Percentiles rank a stretch among this genome's conserved stretches.
Evolutionary conservation across 306 rosid species (phyloP).

Genomic region (Coriaria nepalensis): DNA sequence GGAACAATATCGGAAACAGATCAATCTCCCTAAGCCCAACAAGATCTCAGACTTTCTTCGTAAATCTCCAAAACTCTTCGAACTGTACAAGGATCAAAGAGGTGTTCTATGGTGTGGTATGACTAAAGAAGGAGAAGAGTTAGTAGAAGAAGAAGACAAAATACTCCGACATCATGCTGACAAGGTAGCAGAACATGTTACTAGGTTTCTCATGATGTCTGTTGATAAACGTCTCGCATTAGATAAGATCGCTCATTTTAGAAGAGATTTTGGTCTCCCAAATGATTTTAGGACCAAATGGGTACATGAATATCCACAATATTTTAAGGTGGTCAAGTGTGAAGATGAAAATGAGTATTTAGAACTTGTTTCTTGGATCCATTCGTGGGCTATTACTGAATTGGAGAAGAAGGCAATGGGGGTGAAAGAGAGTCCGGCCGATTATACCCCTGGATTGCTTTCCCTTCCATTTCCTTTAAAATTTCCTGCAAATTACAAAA

Average conservation of each 20-base stretch:
- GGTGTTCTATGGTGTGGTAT: slow-evolving; percentile 64
- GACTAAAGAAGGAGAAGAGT: slow-evolving; percentile 39
- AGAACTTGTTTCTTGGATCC: slow-evolving; percentile 75
- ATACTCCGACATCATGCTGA: slow-evolving; percentile 29
- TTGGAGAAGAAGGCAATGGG: slow-evolving; percentile 49
- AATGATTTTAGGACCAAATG: slow-evolving; percentile 34
- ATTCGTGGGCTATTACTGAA: slow-evolving; percentile 72
- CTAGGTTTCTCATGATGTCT: slow-evolving; percentile 71
- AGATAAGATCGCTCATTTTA: slow-evolving; percentile 44
- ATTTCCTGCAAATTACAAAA: slow-evolving; percentile 58
- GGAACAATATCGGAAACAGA: slow-evolving; percentile 37
- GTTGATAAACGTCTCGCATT: slow-evolving; percentile 45
- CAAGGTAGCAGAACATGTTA: slow-evolving; percentile 53
- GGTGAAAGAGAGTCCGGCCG: slow-evolving; percentile 9
- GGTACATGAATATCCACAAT: slow-evolving; percentile 54
- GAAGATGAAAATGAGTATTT: slow-evolving; percentile 48
- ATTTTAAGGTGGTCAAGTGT: slow-evolving; percentile 33
- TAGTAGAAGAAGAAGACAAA: slow-evolving; percentile 41
- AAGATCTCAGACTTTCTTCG: slow-evolving; percentile 55
- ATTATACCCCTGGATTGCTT: slow-evolving; percentile 33
- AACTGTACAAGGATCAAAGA: slow-evolving; percentile 37
- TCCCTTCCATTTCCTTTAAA: slow-evolving; percentile 45
- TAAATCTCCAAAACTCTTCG: slow-evolving; percentile 51
- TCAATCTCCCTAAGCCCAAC: slow-evolving; percentile 69
- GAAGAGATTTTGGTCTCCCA: slow-evolving; percentile 40